Base-by-base conservation (phyloP, 78 protist genomes). In the Goniomonas avonlea region DNA sequence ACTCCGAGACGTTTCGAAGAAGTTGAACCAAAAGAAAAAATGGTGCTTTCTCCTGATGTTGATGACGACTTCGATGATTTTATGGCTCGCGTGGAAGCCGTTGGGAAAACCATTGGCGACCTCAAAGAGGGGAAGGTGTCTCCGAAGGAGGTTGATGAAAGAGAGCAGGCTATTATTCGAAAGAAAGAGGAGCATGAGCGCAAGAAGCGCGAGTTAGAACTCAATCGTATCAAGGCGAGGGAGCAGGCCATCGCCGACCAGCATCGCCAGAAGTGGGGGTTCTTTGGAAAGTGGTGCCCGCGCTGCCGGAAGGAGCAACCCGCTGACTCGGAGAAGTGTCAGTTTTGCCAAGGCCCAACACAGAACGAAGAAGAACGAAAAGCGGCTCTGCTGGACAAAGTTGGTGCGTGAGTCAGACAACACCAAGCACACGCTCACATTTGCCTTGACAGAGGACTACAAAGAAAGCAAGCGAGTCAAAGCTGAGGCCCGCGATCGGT, bases 211-310 rank as follows among this genome's bases (percentile, higher is more conserved):
- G 65, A 58, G 29, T 15, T 7, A 8, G 35, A 58, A 15, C 65
- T 17, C 65, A 31, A 37, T 5, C 38, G 15, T 17, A n/a, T n/a
- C 8, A 58, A 58, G 65, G 27, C 47, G 27, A 25, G 23, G 47
- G 47, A 63, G 71, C n/a, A n/a, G n/a, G n/a, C n/a, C n/a, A n/a
- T n/a, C n/a, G n/a, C n/a, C n/a, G n/a, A n/a, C n/a, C n/a, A n/a
- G n/a, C 47, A 63, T 39, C 41, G 71, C 23, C 32, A 63, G 45
- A 63, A 63, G 71, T 63, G 71, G 71, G 71, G 71, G 37, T 63
- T 63, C 25, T 2, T 9, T 27, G 71, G 71, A 27, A 39, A 43
- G 38, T 63, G 71, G 71, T 63, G 71, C 13, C 71, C 71, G 39
- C 39, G 71, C 31, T 63, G 71, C 71, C 39, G 43, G 37, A 63